Percentiles rank a stretch among this genome's conserved stretches.
Evolutionary conservation across 2,329 filamentous ascomycete species (phyloP).

Genomic region (Cladosporium cucumerinum): DNA sequence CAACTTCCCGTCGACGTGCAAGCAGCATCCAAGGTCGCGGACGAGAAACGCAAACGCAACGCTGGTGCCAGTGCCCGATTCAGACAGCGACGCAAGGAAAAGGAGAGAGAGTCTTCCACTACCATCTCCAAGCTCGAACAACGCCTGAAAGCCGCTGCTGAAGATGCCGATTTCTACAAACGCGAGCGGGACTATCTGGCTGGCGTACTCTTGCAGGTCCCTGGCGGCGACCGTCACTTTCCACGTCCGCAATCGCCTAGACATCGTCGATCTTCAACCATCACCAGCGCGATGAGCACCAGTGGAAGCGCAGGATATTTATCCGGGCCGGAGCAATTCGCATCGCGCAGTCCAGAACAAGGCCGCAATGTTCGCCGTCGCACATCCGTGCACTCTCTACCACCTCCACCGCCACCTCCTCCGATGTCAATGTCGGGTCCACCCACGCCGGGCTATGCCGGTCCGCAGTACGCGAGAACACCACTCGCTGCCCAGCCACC

Average conservation of each 20-base stretch:
- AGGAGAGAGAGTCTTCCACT: conserved; percentile 68
- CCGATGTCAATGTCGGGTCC: conserved; percentile 1
- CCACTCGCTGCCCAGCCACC: conserved; percentile 27
- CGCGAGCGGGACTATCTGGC: conserved; percentile 69
- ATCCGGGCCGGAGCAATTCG: conserved; percentile 23
- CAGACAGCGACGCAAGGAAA: conserved; percentile 75
- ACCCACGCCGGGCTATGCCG: conserved; percentile 20
- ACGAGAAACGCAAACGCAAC: conserved; percentile 82
- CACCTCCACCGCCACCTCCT: conserved; percentile 22
- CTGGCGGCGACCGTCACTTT: conserved; percentile 48
- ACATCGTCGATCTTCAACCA: conserved; percentile 26
- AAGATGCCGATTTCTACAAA: conserved; percentile 70
- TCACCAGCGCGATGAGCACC: conserved; percentile 1
- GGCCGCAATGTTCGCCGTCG: conserved; percentile 29
- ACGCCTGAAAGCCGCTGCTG: conserved; percentile 63
- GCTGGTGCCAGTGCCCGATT: conserved; percentile 83
- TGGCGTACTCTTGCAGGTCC: conserved; percentile 60
- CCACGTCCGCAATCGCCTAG: conserved; percentile 45
- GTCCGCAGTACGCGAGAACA: conserved; percentile 21
- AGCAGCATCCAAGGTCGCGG: conserved; percentile 75
- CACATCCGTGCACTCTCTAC: conserved; percentile 28
- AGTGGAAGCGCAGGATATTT: conserved; percentile 22
- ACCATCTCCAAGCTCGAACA: conserved; percentile 68
- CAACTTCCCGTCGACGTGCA: conserved; percentile 73
- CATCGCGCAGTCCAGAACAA: conserved; percentile 26